Percentiles rank a stretch among this genome's conserved stretches.
These are phyloP conservation scores for Axilococcus clingmanii DNA, from an alignment of 139 green algal species.

Conservation along the genomic window DNA sequence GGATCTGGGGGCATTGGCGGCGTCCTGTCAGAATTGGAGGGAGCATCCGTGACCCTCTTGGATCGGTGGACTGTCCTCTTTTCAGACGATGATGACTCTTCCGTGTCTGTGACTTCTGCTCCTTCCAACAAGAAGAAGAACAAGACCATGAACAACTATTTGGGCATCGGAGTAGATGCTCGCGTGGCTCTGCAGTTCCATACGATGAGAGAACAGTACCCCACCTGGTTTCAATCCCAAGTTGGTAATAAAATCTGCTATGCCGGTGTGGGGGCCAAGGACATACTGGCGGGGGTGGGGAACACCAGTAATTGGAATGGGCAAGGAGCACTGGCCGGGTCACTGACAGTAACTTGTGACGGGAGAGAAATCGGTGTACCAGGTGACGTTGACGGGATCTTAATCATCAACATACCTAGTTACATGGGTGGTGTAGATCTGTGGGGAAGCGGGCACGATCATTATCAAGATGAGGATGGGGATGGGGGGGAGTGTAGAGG, in stretches of 20 bases:
- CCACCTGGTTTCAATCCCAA: slow-evolving; percentile 23
- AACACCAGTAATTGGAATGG: too few relatives aligned
- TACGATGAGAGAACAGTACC: slow-evolving; percentile 47
- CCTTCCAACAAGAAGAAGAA: background rate
- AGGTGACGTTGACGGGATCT: slow-evolving; percentile 48
- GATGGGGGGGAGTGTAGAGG: too few relatives aligned
- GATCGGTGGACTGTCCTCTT: slow-evolving; percentile 54
- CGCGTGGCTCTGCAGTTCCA: slow-evolving; percentile 72
- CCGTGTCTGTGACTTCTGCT: background rate
- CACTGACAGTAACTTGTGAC: slow-evolving; percentile 56
- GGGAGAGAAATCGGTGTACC: slow-evolving; percentile 44
- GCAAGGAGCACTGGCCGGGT: slow-evolving; percentile 36
- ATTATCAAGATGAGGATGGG: too few relatives aligned
- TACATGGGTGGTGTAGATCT: slow-evolving; percentile 62
- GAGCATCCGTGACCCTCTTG: slow-evolving; percentile 35
- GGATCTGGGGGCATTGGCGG: slow-evolving; percentile 16
- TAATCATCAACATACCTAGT: slow-evolving; percentile 63
- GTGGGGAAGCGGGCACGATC: slow-evolving; percentile 22
- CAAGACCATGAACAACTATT: slow-evolving; percentile 67
- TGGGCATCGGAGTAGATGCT: slow-evolving; percentile 72
- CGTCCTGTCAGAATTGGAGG: slow-evolving; percentile 50
- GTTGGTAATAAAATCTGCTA: slow-evolving; percentile 70
- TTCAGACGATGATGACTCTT: background rate
- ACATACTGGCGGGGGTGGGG: slow-evolving; percentile 33
- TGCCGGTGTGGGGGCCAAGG: slow-evolving; percentile 54